Conservation (phyloP, 2,329 filamentous ascomycete genomes). For the Cladosporium halotolerans region DNA sequence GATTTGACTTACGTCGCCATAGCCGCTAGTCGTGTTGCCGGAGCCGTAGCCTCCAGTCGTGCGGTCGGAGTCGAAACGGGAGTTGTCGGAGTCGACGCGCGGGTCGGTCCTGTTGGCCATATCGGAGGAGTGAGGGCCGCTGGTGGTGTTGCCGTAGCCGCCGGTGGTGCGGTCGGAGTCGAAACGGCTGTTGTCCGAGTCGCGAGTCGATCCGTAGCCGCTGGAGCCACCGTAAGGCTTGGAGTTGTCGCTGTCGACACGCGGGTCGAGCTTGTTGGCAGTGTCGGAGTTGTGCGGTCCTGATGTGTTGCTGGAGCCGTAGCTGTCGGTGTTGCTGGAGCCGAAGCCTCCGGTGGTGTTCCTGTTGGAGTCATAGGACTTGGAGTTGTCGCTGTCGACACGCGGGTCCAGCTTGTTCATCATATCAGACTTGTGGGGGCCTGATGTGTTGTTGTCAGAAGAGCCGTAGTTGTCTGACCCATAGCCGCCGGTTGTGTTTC, state of each 20-base stretch:
- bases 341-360: conserved; percentile 15
- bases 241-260: conserved; percentile 11
- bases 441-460: conserved; percentile 11
- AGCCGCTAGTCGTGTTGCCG: not conserved
- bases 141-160: conserved; percentile 13
- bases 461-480: not conserved
- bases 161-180: conserved; percentile 1
- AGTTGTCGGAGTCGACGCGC: conserved; percentile 6
- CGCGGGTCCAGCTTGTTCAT: conserved; percentile 15
- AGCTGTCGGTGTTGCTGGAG: conserved; percentile 13
- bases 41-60: not conserved
- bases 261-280: conserved; percentile 13
- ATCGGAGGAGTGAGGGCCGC: not conserved
- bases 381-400: conserved; percentile 11
- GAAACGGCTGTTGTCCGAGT: not conserved
- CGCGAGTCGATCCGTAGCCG: conserved; percentile 1
- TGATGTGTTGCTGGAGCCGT: conserved; percentile 16
- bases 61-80: conserved; percentile 11
- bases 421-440: conserved; percentile 15
- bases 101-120: conserved; percentile 7
- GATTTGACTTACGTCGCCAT: not conserved
- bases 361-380: conserved; percentile 2
- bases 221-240: conserved; percentile 3
- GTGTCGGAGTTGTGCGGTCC: conserved; percentile 16
- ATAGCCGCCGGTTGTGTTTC: not conserved